Conservation (phyloP, 2,329 filamentous ascomycete species). For the Botryosphaeria dothidea region DNA sequence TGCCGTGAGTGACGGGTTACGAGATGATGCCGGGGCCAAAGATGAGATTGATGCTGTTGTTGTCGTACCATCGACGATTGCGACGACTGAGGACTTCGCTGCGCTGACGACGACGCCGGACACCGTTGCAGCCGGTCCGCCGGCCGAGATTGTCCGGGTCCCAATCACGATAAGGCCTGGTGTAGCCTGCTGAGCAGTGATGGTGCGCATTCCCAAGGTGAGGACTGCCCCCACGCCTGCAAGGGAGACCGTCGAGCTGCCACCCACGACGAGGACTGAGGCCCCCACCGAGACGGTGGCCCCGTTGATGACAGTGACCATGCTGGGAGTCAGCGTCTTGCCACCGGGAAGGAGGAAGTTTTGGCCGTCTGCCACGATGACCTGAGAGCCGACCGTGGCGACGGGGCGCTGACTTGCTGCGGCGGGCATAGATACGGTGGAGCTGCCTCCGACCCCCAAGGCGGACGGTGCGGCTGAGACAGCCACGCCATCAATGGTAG, state of each 20-base stretch:
- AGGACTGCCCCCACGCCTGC: neutral
- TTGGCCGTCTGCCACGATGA: neutral
- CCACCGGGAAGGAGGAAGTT: neutral
- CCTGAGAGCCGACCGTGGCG: neutral
- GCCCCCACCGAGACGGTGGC: neutral
- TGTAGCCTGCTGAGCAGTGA: neutral
- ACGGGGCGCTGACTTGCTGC: neutral
- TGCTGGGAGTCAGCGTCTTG: neutral
- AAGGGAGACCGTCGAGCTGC: neutral
- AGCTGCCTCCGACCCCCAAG: neutral
- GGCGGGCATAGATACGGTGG: neutral
- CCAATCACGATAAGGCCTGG: neutral
- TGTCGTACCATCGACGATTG: neutral
- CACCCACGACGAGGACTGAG: neutral
- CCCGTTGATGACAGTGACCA: neutral
- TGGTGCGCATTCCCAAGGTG: neutral
- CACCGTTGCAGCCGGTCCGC: neutral
- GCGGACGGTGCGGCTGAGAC: neutral
- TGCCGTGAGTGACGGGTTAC: too few relatives aligned
- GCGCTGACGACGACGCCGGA: neutral
- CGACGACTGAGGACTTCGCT: neutral
- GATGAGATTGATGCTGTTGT: neutral
- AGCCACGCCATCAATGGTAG: neutral
- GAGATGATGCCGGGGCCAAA: neutral
- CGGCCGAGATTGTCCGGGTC: neutral